Evolutionary conservation across 805 yeast genomes (phyloP), one percentile per base, ranked within the genome.

Genomic region (Nakazawaea peltata): DNA sequence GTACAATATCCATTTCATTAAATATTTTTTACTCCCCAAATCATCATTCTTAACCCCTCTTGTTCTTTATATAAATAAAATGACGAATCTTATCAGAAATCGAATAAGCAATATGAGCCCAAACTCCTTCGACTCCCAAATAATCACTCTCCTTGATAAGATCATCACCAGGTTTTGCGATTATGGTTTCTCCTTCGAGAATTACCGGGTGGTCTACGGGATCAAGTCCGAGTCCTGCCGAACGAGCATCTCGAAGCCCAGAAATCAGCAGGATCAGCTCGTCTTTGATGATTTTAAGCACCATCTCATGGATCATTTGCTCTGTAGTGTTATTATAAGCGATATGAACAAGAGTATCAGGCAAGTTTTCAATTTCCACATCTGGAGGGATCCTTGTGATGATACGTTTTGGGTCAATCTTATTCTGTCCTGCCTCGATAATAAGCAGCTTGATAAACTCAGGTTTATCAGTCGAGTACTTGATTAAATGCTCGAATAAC

Each of bases 401-500:
- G 11, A 88, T 79, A 1, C 73, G 71, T n/a, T 77, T 67, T 3
- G 92, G 85, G 45, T 78, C 81, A 26, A 74, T 67, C 29, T 68
- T 67, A 29, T 32, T 32, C 33, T 69, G 77, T 43, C 81, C 84
- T 1, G 83, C 76, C 36, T 73, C 64, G 39, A 81, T 79, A 37
- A 92, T 67, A 32, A 90, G 61, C 5, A 82, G 81, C 41, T 74
- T 73, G 28, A 90, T 79, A 49, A 85, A 87, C n/a, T 65, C 65
- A 0, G 96, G 92, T 44, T 76, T 76, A 26, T 68, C 65, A 60
- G 78, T 67, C 15, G 95, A 77, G 51, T 77, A 75, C 15, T 74
- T 77, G 9, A 90, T 58, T 41, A 90, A 63, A 30, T 77, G 74
- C 28, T 76, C 76, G 94, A 96, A 87, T 9, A 86, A 59, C n/a